phyloP scores from a whole-genome alignment of 2,329 filamentous ascomycete genomes.

The Nannizzia gypsea region DNA sequence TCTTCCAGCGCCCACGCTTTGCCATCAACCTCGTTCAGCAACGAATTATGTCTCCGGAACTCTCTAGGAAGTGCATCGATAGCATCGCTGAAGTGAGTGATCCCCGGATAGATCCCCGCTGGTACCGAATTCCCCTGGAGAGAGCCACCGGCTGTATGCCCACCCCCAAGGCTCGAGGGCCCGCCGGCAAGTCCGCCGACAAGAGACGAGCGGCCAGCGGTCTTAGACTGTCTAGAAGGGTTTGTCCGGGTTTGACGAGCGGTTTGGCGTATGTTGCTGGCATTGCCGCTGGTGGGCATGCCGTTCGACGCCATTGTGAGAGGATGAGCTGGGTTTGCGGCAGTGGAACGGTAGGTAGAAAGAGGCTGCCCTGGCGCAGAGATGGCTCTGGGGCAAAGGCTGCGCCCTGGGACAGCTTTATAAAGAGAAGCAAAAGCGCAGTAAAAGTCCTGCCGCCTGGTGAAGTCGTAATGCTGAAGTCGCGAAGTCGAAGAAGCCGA shows the following conservation, averaged over 20 bases:
- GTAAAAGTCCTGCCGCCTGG: background rate
- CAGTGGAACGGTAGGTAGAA: background rate
- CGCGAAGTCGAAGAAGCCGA: background rate
- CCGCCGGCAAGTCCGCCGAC: conserved; percentile 14
- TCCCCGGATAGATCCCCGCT: conserved; percentile 50
- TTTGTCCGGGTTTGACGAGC: conserved; percentile 39
- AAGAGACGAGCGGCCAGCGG: conserved; percentile 30
- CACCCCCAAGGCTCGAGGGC: background rate
- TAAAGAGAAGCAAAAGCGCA: background rate
- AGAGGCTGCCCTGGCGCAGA: background rate
- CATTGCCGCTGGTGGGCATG: conserved; percentile 18
- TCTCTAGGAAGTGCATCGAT: conserved; percentile 88
- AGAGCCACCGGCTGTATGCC: background rate
- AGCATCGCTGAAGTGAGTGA: conserved; percentile 74
- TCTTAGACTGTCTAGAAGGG: conserved; percentile 38
- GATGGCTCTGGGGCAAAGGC: background rate
- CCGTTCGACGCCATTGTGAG: conserved; percentile 9
- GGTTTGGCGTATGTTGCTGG: conserved; percentile 25
- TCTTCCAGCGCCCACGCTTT: conserved; percentile 87
- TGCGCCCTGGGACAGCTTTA: background rate
- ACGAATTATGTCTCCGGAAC: conserved; percentile 86
- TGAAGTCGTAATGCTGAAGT: background rate
- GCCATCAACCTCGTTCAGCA: conserved; percentile 94
- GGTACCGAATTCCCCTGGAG: conserved; percentile 23
- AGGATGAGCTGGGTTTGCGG: background rate